A percentile compares a stretch with the other conserved stretches of the same genome.
Conservation (phyloP, 192 early-diverging fungal genomes). For the Haplosporangium gracile region DNA sequence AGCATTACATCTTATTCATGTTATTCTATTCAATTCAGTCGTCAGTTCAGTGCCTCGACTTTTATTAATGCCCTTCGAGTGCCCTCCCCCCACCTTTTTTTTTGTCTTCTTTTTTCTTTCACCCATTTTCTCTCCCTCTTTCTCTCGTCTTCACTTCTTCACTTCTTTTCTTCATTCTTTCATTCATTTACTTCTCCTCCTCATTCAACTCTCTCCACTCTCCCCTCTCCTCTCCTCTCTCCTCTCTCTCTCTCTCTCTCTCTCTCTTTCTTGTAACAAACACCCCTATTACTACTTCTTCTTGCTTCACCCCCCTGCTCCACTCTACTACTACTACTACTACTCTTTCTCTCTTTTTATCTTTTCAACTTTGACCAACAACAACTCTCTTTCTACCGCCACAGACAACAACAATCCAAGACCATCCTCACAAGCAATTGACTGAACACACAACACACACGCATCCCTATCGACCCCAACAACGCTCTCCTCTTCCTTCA, state of each 20-base stretch:
- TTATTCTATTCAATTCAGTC: neutral
- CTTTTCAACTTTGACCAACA: constrained; percentile 1
- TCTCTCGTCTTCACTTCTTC: neutral
- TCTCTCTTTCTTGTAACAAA: neutral
- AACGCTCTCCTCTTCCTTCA: neutral
- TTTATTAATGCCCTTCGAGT: neutral
- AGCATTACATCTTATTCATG: neutral
- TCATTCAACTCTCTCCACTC: neutral
- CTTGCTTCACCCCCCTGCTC: neutral
- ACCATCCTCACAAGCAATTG: neutral
- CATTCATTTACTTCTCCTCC: neutral
- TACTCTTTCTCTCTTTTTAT: neutral
- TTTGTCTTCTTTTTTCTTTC: neutral
- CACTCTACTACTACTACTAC: neutral
- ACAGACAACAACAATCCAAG: neutral
- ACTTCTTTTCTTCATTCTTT: neutral
- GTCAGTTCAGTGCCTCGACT: neutral
- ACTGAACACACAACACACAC: neutral
- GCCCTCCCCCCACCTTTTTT: neutral
- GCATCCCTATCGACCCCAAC: neutral
- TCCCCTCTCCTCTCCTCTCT: neutral
- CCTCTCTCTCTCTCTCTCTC: neutral
- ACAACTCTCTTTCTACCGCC: neutral
- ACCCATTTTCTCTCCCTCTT: too few relatives aligned
- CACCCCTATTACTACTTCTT: neutral